Base-by-base conservation (phyloP, 768 basidiomycete species). In the Gymnopilus dilepis region DNA sequence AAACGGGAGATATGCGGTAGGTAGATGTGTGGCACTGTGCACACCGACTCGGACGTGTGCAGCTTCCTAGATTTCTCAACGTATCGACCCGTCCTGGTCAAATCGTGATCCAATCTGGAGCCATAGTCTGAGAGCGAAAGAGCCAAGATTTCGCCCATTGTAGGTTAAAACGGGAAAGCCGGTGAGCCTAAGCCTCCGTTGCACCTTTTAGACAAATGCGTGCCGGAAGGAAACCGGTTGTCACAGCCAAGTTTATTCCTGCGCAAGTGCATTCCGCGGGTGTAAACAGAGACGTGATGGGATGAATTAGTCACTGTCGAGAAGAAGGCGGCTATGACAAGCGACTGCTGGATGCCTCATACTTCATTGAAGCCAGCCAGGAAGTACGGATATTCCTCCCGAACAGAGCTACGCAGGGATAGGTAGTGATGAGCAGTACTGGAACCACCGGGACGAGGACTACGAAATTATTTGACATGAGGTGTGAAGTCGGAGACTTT, bases 91-190 rank as follows among this genome's bases (percentile, higher is more conserved):
- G 21, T 12, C 51, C 17, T 22, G 34, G 24, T 31, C 31, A 37
- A 37, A 52, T 52, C 51, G n/a, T 52, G 51, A 52, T 52, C n/a
- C 51, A 33, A 52, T 34, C 33, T 50, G 13, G 30, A 5, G 15
- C 0, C 4, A 30, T n/a, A 37, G 33, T 34, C 34, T 34, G 34
- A 22, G 51, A 33, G 21, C 30, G 31, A 33, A n/a, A 17, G 48
- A 50, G 48, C 48, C 17, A 50, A 41, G 19, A 41, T 41, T n/a
- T 26, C 31, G 30, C 22, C 21, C 37, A 21, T 34, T 4, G 33
- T 34, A 33, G 31, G 11, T 47, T 47, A 52, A 33, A 52, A 52
- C 11, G 33, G 33, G 33, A 22, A 9, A 34, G 15, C 30, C 34
- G 31, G 19, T 34, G 19, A 22, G 31, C 22, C 24, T 26, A 12